These are phyloP conservation scores for Pythium utonaiense DNA, from an alignment of 352 stramenopile genomes.

Conservation along the genomic window DNA sequence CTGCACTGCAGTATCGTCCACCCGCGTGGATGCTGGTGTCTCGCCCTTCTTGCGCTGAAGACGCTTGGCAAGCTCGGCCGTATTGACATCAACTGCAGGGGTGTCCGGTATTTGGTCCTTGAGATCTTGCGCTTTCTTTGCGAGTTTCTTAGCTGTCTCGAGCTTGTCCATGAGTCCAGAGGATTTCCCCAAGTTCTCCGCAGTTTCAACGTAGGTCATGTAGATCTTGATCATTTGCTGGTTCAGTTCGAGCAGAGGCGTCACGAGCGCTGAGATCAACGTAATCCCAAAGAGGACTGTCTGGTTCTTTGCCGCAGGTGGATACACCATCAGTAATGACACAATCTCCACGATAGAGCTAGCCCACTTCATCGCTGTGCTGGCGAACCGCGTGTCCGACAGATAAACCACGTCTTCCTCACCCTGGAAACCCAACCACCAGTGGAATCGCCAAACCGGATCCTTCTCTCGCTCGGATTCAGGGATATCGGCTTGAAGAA, in stretches of 20 bases:
- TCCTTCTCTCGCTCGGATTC: conserved; percentile 52
- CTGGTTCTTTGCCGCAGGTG: conserved; percentile 6
- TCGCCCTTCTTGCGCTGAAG: conserved; percentile 6
- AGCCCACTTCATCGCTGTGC: conserved; percentile 45
- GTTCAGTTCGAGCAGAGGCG: conserved; percentile 49
- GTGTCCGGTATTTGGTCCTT: conserved; percentile 11
- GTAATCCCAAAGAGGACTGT: conserved; percentile 29
- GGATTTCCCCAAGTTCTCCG: conserved; percentile 27
- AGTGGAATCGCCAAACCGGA: conserved; percentile 45
- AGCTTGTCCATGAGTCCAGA: conserved; percentile 24
- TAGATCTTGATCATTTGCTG: conserved; percentile 52
- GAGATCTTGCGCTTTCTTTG: conserved; percentile 11
- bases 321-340: conserved; percentile 36
- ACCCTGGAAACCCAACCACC: conserved; percentile 25
- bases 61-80: neutral
- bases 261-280: conserved; percentile 35
- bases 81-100: conserved; percentile 20
- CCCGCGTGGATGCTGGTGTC: neutral
- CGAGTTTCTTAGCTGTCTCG: conserved; percentile 15
- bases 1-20: neutral
- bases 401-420: conserved; percentile 55
- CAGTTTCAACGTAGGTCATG: conserved; percentile 41
- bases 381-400: conserved; percentile 44
- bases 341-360: conserved; percentile 49
- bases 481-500: conserved; percentile 52